These are phyloP conservation scores for Plasmodium coatneyi DNA, from an alignment of 169 alveolate species.

Conservation along the genomic window DNA sequence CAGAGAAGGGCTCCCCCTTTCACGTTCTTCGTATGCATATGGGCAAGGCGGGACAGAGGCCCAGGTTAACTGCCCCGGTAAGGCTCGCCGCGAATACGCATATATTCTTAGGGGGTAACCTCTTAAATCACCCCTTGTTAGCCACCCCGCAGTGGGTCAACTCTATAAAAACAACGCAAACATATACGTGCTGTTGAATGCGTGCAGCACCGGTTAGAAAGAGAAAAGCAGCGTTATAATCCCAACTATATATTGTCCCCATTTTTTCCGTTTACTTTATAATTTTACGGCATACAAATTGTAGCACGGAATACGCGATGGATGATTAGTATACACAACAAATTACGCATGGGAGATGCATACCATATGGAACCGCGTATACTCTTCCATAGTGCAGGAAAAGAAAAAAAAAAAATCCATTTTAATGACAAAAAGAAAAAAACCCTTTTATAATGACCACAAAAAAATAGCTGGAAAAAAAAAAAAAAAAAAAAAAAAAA, in stretches of 20 bases:
- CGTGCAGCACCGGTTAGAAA: background rate
- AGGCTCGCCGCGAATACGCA: background rate
- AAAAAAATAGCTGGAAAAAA: background rate
- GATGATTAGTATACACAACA: background rate
- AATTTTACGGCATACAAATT: background rate
- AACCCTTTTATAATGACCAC: background rate
- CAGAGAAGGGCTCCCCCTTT: background rate
- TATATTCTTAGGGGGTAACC: background rate
- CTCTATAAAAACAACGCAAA: background rate
- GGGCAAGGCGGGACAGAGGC: background rate
- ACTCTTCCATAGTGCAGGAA: background rate
- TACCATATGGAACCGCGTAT: background rate
- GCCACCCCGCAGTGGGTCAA: background rate
- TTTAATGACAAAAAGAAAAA: background rate
- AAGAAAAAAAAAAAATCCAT: background rate
- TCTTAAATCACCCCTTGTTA: slow-evolving; percentile 15
- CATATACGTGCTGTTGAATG: background rate
- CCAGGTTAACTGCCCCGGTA: background rate
- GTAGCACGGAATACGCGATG: background rate
- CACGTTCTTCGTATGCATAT: background rate
- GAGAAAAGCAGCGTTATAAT: background rate
- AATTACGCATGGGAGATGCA: background rate
- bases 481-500: too few species aligned
- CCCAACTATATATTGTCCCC: background rate
- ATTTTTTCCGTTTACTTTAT: background rate